Evolutionary conservation across 2,329 filamentous ascomycete species (phyloP), one percentile per base, ranked within the genome.

Genomic region (Penicillium sp.): DNA sequence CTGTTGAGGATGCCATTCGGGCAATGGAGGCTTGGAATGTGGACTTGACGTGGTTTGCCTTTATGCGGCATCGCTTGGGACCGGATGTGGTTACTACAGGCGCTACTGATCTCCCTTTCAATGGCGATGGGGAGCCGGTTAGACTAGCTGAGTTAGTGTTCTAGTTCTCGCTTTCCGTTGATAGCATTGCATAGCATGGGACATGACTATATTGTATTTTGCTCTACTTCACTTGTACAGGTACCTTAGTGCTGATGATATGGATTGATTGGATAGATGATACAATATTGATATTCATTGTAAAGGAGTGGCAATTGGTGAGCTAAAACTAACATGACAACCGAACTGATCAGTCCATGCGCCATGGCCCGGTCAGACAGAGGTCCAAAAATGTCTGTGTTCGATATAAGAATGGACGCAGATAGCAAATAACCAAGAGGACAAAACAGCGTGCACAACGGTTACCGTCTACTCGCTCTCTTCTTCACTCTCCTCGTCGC

Each of bases 401-500:
- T 21, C 8, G 43, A 48, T 40, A 15, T 41, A 39, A 21, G 29
- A 33, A 22, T 40, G 9, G 29, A 48, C 8, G 15, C 19, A 41
- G 15, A 34, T 33, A 48, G 37, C 21, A 42, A 21, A 22, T 56
- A 35, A n/a, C 40, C 28, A 45, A 38, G 17, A 44, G 13, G 24
- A 47, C 19, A 34, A 6, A 21, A n/a, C 9, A 34, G 39, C 10
- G 35, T 22, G 34, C 24, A 28, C 31, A 42, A 37, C 29, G 35
- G 34, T 9, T 34, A 38, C n/a, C 45, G 49, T 58, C 55, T 73
- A 70, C 60, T 82, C 80, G 42, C 56, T 59, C 17, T 83, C 82
- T 21, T 84, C 83, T 53, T 84, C 82, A 26, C 74, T 72, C 59
- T 86, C 83, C 56, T 85, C 82, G 45, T 84, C 81, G 56, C 78